Conservation (phyloP, 73 alveolate genomes). For the Paramecium sexaurelia region DNA sequence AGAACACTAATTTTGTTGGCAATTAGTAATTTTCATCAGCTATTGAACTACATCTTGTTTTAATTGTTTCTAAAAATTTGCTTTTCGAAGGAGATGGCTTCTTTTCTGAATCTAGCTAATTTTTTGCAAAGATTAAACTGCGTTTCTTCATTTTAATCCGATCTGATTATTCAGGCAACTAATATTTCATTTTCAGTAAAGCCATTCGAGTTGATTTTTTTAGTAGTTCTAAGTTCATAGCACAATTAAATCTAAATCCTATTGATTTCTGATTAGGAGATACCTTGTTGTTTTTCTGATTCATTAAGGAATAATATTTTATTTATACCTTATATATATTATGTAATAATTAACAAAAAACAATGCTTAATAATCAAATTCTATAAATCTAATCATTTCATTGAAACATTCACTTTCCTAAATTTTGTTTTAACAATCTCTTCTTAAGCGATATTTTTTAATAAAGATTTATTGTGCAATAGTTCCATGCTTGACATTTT, state of each 20-base stretch:
- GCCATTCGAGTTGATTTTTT: slow-evolving; percentile 21
- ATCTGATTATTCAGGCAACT: background rate
- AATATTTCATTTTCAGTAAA: background rate
- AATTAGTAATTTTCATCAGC: background rate
- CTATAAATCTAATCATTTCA: background rate
- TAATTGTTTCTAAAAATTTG: background rate
- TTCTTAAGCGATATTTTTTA: background rate
- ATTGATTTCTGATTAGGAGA: background rate
- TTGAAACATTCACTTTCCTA: background rate
- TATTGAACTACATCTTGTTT: background rate
- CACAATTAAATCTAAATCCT: slow-evolving; percentile 18
- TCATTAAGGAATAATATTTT: background rate
- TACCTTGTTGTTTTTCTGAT: background rate
- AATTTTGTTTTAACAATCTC: background rate
- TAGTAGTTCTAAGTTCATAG: background rate
- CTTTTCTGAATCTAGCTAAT: background rate
- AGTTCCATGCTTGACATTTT: slow-evolving; percentile 33
- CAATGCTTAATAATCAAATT: background rate
- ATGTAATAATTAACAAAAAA: background rate
- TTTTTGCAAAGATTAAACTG: slow-evolving; percentile 7
- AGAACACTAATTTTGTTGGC: background rate
- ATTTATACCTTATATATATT: background rate
- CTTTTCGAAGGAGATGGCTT: background rate
- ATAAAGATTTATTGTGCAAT: slow-evolving; percentile 11
- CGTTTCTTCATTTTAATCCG: background rate